phyloP scores from a whole-genome alignment of 768 basidiomycete genomes.

The Mycena galopus region DNA sequence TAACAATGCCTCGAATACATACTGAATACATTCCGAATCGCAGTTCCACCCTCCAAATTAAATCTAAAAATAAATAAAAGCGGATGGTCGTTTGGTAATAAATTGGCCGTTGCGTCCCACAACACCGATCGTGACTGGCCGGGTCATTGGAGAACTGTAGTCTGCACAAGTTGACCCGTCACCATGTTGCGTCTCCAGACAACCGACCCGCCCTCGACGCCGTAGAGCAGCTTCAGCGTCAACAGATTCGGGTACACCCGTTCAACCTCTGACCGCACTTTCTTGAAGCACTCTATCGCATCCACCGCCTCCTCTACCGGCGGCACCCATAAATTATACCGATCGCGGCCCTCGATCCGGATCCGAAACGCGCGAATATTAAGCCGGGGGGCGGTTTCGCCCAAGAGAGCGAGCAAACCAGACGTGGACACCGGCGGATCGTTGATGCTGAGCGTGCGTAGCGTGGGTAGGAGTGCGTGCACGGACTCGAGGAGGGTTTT shows the following conservation, averaged over 20 bases:
- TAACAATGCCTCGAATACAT: too few relatives aligned
- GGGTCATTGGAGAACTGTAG: not conserved
- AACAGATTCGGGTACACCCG: slow-evolving; percentile 26
- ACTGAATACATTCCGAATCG: too few relatives aligned
- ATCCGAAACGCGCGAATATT: slow-evolving; percentile 26
- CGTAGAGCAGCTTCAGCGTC: slow-evolving; percentile 32
- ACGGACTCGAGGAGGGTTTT: slow-evolving; percentile 16
- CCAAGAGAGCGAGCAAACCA: slow-evolving; percentile 12
- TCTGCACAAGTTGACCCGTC: slow-evolving; percentile 6
- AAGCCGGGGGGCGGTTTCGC: not conserved
- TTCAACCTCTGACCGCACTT: slow-evolving; percentile 7
- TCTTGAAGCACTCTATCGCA: slow-evolving; percentile 22
- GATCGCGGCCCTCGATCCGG: slow-evolving; percentile 30
- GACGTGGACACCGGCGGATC: slow-evolving; percentile 18
- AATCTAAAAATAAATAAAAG: not conserved
- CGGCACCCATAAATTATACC: slow-evolving; percentile 37
- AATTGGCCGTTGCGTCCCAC: not conserved
- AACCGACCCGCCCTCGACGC: slow-evolving; percentile 23
- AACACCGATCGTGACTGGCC: too few relatives aligned
- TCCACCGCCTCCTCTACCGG: slow-evolving; percentile 33
- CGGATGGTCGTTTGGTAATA: not conserved
- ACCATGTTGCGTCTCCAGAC: slow-evolving; percentile 22
- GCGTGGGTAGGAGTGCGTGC: slow-evolving; percentile 19
- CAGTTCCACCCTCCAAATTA: too few relatives aligned
- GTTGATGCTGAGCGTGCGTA: slow-evolving; percentile 34